Base-by-base conservation (phyloP, 2,329 filamentous ascomycete genomes). In the Alternaria triticimaculans region DNA sequence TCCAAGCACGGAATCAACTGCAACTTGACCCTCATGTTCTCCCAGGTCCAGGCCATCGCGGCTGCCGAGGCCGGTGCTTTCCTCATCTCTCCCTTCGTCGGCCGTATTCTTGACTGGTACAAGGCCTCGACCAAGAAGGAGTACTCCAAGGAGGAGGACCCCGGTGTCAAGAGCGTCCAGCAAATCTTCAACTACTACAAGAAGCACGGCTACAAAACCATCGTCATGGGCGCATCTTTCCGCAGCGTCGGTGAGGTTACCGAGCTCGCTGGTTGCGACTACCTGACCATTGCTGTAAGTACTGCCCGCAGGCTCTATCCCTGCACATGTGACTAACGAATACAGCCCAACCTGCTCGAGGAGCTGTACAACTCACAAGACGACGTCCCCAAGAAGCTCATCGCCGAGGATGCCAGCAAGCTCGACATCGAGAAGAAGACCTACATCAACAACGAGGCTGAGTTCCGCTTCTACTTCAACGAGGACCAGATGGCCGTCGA, bases 121-220 rank as follows among this genome's bases (percentile, higher is more conserved):
- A 99, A 99, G 93, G 93, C 93, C 64, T 86, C 90, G 76, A 92
- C 90, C 83, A 97, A 97, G 90, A 94, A 96, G 89, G 92, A 96
- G 73, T 99, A 94, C 90, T 79, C 87, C 81, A 88, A 93, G 82
- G 86, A 92, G 83, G 92, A 97, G 82, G 96, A 99, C 87, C 96
- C 96, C 62, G 96, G 96, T 87, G 96, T 99, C 83, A 88, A 93
- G 86, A 95, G 92, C 72, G 96, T 99, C 80, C 88, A 95, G 88
- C 81, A 78, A 83, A 99, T 99, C 87, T 99, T 91, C 90, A 96
- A 99, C 89, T 99, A 99, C 92, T 99, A 99, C 92, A 99, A 99
- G 93, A 98, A 98, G 89, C 93, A 86, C 83, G 93, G 92, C 83
- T 97, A 99, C 91, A 97, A 97, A 78, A 99, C 96, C 83, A 97